Percentiles rank a stretch among this genome's conserved stretches.
These are phyloP conservation scores for Styphnolobium japonicum DNA, from an alignment of 306 rosid species.

Conservation along the genomic window DNA sequence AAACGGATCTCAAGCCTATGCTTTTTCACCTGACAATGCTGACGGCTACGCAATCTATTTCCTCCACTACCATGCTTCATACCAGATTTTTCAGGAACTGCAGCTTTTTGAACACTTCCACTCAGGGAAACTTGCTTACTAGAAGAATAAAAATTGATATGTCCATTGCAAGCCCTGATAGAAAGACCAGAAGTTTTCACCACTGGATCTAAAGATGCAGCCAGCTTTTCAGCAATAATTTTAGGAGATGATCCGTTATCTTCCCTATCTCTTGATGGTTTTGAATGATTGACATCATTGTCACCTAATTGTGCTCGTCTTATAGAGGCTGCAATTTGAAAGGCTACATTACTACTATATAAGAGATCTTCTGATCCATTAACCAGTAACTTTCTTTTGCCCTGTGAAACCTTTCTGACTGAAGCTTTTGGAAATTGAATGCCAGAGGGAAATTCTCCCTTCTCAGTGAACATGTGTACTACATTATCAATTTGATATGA, in stretches of 20 bases:
- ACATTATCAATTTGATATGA: slow-evolving; percentile 52
- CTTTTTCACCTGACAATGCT: slow-evolving; percentile 40
- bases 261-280: slow-evolving; percentile 23
- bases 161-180: slow-evolving; percentile 83
- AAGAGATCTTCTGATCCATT: slow-evolving; percentile 60
- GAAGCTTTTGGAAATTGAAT: slow-evolving; percentile 67
- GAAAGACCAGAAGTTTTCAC: slow-evolving; percentile 46
- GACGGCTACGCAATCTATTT: slow-evolving; percentile 31
- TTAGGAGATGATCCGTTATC: slow-evolving; percentile 51
- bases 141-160: slow-evolving; percentile 77
- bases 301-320: slow-evolving; percentile 39
- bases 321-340: slow-evolving; percentile 67
- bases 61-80: slow-evolving; percentile 35
- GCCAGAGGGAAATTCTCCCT: slow-evolving; percentile 55
- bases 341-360: slow-evolving; percentile 76
- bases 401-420: slow-evolving; percentile 68
- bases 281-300: slow-evolving; percentile 43
- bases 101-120: slow-evolving; percentile 37
- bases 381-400: slow-evolving; percentile 57
- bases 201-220: slow-evolving; percentile 42
- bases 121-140: slow-evolving; percentile 38
- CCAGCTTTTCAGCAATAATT: slow-evolving; percentile 73
- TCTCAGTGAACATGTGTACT: slow-evolving; percentile 32
- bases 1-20: slow-evolving; percentile 67
- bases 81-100: slow-evolving; percentile 36